Evolutionary conservation across 192 early-diverging fungal species (phyloP), one percentile per base, ranked within the genome.

Genomic region (Backusella circina): DNA sequence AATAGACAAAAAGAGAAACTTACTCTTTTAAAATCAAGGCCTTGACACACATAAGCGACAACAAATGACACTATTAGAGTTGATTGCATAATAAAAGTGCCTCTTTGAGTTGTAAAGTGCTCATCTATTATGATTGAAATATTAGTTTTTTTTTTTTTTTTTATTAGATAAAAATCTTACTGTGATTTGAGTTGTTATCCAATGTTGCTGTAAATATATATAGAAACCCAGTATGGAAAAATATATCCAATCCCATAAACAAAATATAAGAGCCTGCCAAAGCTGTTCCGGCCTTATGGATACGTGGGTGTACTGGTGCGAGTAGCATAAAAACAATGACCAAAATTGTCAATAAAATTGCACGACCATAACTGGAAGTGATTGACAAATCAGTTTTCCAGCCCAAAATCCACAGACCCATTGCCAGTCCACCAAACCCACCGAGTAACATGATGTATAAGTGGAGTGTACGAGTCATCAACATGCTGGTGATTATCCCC

Each of bases 351-450:
- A 85, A 76, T 5, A 85, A 61, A 41, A 85, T 75, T 16, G 76
- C 84, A 47, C 81, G 77, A 44, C 84, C 84, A 33, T 72, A 72
- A 15, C 39, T 30, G 0, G 81, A 82, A 10, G 74, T 68, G 47
- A 85, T 79, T 16, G 79, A 21, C 7, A 81, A 74, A 41, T 74
- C 79, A 21, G 67, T 67, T 57, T 75, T 78, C 84, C 84, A 85
- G n/a, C 84, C 84, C 47, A 85, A 74, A 51, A 85, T 70, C 84
- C 84, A 85, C 32, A 85, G 73, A 37, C 84, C 84, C 64, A 85
- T 39, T 7, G 84, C 75, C 8, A 82, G 65, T 30, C 76, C 68
- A 13, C 81, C 80, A 21, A 82, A 33, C 8, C 76, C 80, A 8
- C 84, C 81, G 10, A 85, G 36, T 41, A 85, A 44, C 39, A 79